Conservation (phyloP, 345 rosid genomes). For the Zanthoxylum bungeanum region DNA sequence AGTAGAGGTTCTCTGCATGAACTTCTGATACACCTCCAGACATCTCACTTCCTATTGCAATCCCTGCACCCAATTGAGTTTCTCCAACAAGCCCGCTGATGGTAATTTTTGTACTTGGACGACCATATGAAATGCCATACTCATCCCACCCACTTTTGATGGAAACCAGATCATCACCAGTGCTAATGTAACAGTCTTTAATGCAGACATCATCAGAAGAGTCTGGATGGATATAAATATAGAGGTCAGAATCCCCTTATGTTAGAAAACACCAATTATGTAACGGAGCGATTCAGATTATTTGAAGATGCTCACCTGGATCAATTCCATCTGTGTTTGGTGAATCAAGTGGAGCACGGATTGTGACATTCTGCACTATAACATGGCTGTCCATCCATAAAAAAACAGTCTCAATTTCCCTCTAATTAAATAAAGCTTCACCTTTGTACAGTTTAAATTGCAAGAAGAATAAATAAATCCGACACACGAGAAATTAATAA, state of each 20-base stretch:
- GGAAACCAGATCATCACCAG: conserved; percentile 87
- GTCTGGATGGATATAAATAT: conserved; percentile 44
- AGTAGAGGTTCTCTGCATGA: conserved; percentile 51
- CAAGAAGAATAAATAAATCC: no score
- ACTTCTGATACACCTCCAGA: conserved; percentile 95
- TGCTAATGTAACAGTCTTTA: conserved; percentile 82
- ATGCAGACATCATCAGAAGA: conserved; percentile 88
- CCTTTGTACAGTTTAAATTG: conserved; percentile 32
- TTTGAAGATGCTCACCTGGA: conserved; percentile 62
- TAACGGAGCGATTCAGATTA: conserved; percentile 1
- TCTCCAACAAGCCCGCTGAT: conserved; percentile 69
- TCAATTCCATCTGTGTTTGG: conserved; percentile 97
- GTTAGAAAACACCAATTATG: not conserved
- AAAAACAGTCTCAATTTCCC: conserved; percentile 40
- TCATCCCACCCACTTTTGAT: conserved; percentile 99
- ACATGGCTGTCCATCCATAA: conserved; percentile 75
- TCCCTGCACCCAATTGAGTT: conserved; percentile 69
- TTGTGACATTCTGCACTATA: conserved; percentile 73
- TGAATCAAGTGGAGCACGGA: conserved; percentile 89
- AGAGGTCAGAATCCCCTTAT: not conserved
- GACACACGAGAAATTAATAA: no score
- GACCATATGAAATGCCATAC: conserved; percentile 75
- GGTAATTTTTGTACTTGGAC: conserved; percentile 73
- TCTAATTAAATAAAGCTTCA: conserved; percentile 36
- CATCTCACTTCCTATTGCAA: conserved; percentile 96